Base-by-base conservation (phyloP, 2,329 filamentous ascomycete genomes). In the Talaromyces marneffei region DNA sequence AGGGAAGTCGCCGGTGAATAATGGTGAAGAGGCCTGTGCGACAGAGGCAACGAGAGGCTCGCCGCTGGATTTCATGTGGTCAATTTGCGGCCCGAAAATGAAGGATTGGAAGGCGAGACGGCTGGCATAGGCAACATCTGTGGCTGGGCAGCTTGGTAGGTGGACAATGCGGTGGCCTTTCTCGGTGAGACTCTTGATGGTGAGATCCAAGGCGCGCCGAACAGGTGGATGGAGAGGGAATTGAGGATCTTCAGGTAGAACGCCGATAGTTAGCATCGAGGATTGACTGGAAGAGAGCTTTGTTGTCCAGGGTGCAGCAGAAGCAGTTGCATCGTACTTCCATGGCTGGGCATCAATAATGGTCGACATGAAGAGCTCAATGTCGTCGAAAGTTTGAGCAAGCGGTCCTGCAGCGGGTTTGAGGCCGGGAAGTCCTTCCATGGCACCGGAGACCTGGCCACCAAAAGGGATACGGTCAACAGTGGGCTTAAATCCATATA, bases 201-300 rank as follows among this genome's bases (percentile, higher is more conserved):
- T 62, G 4, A 62, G 18, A 14, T 66, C 67, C 40, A 89, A 67
- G 0, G 84, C 85, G 42, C 85, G 74, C 1, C 72, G 72, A 16
- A 86, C 77, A 0, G 84, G 83, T 0, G 84, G 84, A 61, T 85
- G 83, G 1, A 82, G 82, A 62, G 77, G 78, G 61, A 67, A 39
- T 3, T 6, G 9, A 46, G 44, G 23, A 31, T 61, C 59, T 5
- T 56, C 48, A 1, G 27, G 85, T 74, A 58, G 84, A 76, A 40
- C 80, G 66, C 62, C 69, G 66, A 23, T 72, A 65, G 60, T 74
- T 71, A 46, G 64, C 2, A 65, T 50, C 16, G 61, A n/a, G n/a
- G n/a, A 10, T 52, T 10, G 64, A 35, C 8, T 48, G 57, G 31
- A 33, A 20, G 16, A 60, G 39, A n/a, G 70, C 52, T 65, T n/a